Conservation (phyloP, 2,329 filamentous ascomycete species). For the Fusarium beomiforme region DNA sequence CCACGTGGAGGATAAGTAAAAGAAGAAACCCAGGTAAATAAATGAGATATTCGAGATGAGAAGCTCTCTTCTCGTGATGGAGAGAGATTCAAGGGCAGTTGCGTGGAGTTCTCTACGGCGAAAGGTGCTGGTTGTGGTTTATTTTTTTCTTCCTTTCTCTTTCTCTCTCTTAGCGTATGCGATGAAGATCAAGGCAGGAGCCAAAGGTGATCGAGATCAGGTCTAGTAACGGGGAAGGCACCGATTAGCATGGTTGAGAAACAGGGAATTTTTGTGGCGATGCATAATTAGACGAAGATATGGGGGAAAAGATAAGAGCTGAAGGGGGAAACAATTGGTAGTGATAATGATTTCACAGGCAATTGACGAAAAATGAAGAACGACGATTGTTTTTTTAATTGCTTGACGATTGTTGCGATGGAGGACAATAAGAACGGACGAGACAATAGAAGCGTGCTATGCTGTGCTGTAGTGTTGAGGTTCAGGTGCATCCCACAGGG, state of each 20-base stretch:
- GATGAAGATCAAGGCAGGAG: constrained; percentile 20
- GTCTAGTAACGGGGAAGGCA: constrained; percentile 36
- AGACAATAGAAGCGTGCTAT: not conserved
- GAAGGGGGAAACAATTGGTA: not conserved
- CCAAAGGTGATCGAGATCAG: constrained; percentile 27
- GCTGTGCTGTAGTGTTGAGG: not conserved
- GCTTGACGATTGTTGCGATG: not conserved
- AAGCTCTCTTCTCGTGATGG: constrained; percentile 16
- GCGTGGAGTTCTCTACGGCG: not conserved
- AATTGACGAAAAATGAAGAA: not conserved
- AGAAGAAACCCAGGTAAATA: constrained; percentile 9
- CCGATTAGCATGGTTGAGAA: constrained; percentile 37
- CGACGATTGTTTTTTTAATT: constrained; percentile 1
- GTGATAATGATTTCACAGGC: not conserved
- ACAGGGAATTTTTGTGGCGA: constrained; percentile 22
- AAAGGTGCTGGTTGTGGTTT: constrained; percentile 6
- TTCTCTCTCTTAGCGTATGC: constrained; percentile 35
- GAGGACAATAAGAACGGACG: not conserved
- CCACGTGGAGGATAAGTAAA: constrained; percentile 29
- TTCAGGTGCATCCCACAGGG: constrained; percentile 5
- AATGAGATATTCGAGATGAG: constrained; percentile 8
- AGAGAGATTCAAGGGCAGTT: constrained; percentile 13
- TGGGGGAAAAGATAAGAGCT: not conserved
- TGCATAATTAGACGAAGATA: constrained; percentile 9
- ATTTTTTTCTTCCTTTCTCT: constrained; percentile 13